Evolutionary conservation across 78 protist species (phyloP), one percentile per base, ranked within the genome.

Genomic region (Creolimax fragrantissima): DNA sequence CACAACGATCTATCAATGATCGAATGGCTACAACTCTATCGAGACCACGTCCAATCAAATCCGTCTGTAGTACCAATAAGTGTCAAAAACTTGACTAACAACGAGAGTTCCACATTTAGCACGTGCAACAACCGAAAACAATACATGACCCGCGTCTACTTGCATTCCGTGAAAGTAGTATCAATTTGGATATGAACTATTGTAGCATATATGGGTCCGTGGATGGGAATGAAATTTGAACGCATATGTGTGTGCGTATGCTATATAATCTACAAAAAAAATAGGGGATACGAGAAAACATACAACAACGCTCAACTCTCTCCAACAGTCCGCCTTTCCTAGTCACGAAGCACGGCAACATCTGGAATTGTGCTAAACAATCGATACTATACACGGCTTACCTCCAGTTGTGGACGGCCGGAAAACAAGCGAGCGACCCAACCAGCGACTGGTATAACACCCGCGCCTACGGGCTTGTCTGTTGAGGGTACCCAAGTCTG

Each of bases 381-480:
- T n/a, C n/a, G n/a, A n/a, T n/a, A n/a, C n/a, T n/a, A n/a, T n/a
- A n/a, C n/a, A n/a, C n/a, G 37, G 24, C 74, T 58, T 5, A 83
- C 84, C 84, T 91, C 92, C 3, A 91, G 92, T 4, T 83, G 32
- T 4, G 92, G 39, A 24, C 66, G 3, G 5, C 92, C 92, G 86
- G 88, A 74, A 5, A 74, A 91, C 81, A 91, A 4, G 42, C 92
- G 92, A 11, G 92, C 92, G 3, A 91, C 89, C 92, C 92, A 91
- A 4, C 89, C 85, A 24, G 86, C 47, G 3, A 41, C 81, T 42
- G 92, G 92, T 7, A 90, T 7, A 17, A 7, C 24, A 24, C 44
- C 89, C 41, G 0, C 90, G 0, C 86, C 86, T 24, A 32, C 41
- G 24, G 74, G 74, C 86, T 6, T 83, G 86, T 83, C 86, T 6